These are phyloP conservation scores for Ogataea minuta DNA, from an alignment of 805 yeast genomes.

Conservation along the genomic window DNA sequence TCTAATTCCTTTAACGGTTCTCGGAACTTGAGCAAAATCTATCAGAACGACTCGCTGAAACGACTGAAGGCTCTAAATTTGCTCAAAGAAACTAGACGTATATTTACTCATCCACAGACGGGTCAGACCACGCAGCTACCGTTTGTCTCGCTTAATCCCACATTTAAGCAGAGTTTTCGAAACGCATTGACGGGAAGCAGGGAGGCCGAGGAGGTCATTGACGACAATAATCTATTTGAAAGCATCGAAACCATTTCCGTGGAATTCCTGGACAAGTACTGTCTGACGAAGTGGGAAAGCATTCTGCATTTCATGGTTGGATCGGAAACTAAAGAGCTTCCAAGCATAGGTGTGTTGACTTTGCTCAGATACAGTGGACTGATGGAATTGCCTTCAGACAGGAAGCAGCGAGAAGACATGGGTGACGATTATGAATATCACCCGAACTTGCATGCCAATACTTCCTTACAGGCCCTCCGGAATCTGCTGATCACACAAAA, in stretches of 20 bases:
- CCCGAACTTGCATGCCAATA: conserved; percentile 19
- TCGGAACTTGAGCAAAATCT: conserved; percentile 37
- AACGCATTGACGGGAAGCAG: conserved; percentile 74
- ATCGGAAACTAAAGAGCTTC: conserved; percentile 65
- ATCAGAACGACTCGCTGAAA: conserved; percentile 75
- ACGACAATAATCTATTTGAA: conserved; percentile 60
- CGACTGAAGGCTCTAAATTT: conserved; percentile 75
- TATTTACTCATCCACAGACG: conserved; percentile 35
- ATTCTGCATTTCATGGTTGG: conserved; percentile 98
- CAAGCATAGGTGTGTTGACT: conserved; percentile 79
- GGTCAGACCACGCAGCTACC: conserved; percentile 32
- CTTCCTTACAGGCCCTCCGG: conserved; percentile 23
- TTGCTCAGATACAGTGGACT: conserved; percentile 77
- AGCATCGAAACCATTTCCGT: conserved; percentile 53
- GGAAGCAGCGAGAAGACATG: conserved; percentile 27
- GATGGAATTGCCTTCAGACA: conserved; percentile 63
- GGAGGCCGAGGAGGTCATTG: conserved; percentile 12
- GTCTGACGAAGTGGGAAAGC: conserved; percentile 88
- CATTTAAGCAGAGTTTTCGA: conserved; percentile 71
- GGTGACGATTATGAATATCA: conserved; percentile 24
- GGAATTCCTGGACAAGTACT: conserved; percentile 73
- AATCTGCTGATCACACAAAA: conserved; percentile 74
- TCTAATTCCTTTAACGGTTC: conserved; percentile 15
- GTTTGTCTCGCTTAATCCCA: conserved; percentile 57
- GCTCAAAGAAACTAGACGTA: conserved; percentile 51